Evolutionary conservation across 1,139 yeast species (phyloP), one percentile per base, ranked within the genome.

Genomic region (Kurtzmaniella natalensis): DNA sequence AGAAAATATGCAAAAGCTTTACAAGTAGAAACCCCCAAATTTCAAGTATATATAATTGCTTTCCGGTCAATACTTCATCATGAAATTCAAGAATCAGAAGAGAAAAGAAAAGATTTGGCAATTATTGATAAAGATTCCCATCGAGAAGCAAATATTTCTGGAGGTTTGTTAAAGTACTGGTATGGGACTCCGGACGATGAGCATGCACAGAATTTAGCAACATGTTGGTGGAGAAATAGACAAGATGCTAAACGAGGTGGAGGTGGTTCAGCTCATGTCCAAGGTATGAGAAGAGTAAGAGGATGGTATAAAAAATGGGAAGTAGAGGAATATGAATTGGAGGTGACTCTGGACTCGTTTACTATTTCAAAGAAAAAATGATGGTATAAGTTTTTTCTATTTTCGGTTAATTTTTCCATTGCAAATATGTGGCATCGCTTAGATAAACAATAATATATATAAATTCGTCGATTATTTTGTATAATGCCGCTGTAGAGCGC

Each of bases 81-180:
- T 5, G 56, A 56, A 16, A 49, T 57, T 2, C 57, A 50, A 33
- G 38, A 30, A 4, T 47, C 52, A 11, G 37, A 46, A 1, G 50
- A 44, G 7, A 55, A 53, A 25, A 44, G 62, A 31, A 35, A 42
- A 21, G 39, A 44, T 29, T 39, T 59, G 10, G 53, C 51, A 1
- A 37, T 41, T 4, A 44, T 57, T 8, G 65, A 59, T 37, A 48
- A 51, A 33, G 49, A 37, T 1, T 52, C 61, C 1, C 64, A 59
- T 35, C 25, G 28, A 14, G 64, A 59, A 36, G 65, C 64, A 13
- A 59, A 53, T 34, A 34, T 23, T 3, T 48, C 59, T 4, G 65
- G 64, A 1, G 65, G 64, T 0, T 39, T 59, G 4, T 39, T 59
- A 24, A 59, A 59, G 36, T 59, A 59, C 37, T 59, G 62, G 59